Percentiles rank a stretch among this genome's conserved stretches.
Conservation (phyloP, 2,329 filamentous ascomycete species). For the Zymoseptoria ardabiliae region DNA sequence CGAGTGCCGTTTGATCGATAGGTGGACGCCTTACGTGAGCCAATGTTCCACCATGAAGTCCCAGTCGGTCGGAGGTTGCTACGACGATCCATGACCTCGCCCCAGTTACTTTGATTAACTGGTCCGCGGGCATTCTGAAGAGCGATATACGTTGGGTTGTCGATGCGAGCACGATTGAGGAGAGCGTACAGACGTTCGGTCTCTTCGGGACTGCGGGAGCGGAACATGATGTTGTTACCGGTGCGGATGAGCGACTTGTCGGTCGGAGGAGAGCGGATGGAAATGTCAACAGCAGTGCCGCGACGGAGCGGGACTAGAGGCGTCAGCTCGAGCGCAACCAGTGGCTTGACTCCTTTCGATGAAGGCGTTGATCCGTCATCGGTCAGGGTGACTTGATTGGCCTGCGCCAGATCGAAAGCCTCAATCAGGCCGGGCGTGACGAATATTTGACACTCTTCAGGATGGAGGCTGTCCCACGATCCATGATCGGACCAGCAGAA, state of each 20-base stretch:
- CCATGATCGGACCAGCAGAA: conserved; percentile 59
- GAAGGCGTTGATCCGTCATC: conserved; percentile 35
- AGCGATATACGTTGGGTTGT: conserved; percentile 83
- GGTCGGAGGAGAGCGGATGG: conserved; percentile 80
- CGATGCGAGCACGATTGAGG: conserved; percentile 81
- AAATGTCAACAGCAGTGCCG: conserved; percentile 87
- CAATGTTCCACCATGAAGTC: conserved; percentile 47
- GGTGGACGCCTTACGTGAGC: conserved; percentile 47
- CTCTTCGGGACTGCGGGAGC: conserved; percentile 67
- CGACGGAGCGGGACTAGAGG: conserved; percentile 84
- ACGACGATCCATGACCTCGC: conserved; percentile 45
- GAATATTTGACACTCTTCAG: conserved; percentile 55
- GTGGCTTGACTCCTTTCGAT: conserved; percentile 39
- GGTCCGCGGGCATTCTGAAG: conserved; percentile 64
- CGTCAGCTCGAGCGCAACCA: conserved; percentile 74
- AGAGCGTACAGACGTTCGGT: conserved; percentile 76
- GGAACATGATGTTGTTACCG: conserved; percentile 79
- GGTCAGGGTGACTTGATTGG: conserved; percentile 37
- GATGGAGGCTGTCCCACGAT: conserved; percentile 53
- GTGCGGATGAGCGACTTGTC: conserved; percentile 62
- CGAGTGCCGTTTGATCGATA: conserved; percentile 50
- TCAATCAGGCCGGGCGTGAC: conserved; percentile 59
- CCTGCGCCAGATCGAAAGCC: conserved; percentile 50
- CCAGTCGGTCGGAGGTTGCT: conserved; percentile 39
- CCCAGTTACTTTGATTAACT: conserved; percentile 41